phyloP scores from a whole-genome alignment of 2,329 filamentous ascomycete genomes.

The Aaosphaeria arxii region DNA sequence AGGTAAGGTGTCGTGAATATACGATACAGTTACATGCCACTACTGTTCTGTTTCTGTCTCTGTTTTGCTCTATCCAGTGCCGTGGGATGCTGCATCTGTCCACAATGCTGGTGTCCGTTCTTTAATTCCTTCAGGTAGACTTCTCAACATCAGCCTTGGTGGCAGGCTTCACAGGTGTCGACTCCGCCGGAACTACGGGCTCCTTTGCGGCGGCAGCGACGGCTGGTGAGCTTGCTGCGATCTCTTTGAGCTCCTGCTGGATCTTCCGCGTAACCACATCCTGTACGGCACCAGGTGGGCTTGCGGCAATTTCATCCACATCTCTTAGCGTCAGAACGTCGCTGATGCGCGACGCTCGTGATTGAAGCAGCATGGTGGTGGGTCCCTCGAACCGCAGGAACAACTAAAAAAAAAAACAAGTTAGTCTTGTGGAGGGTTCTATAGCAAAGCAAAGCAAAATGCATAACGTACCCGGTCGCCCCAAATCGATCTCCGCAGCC shows the following conservation, averaged over 20 bases:
- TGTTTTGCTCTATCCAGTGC: no score
- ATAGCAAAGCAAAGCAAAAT: not conserved
- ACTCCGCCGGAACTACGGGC: not conserved
- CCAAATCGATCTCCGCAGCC: constrained; percentile 80
- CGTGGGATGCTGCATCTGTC: no score
- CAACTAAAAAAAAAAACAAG: constrained; percentile 50
- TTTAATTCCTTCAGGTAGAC: not conserved
- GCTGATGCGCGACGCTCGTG: constrained; percentile 72
- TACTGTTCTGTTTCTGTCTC: no score
- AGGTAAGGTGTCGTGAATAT: no score
- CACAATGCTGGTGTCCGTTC: no score
- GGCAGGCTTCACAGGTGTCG: constrained; percentile 1
- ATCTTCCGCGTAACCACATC: constrained; percentile 46
- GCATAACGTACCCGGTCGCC: constrained; percentile 66
- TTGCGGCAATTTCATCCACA: constrained; percentile 85
- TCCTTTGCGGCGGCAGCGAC: not conserved
- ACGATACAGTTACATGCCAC: no score
- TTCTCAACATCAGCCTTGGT: constrained; percentile 3
- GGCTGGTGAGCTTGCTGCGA: constrained; percentile 5
- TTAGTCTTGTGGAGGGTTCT: not conserved
- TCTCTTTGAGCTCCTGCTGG: constrained; percentile 34
- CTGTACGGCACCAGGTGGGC: constrained; percentile 68
- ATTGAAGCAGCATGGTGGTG: constrained; percentile 81
- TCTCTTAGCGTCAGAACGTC: constrained; percentile 77
- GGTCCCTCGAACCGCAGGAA: constrained; percentile 91